Evolutionary conservation across 2,329 filamentous ascomycete genomes (phyloP), one percentile per base, ranked within the genome.

Genomic region (Trichophyton simii): DNA sequence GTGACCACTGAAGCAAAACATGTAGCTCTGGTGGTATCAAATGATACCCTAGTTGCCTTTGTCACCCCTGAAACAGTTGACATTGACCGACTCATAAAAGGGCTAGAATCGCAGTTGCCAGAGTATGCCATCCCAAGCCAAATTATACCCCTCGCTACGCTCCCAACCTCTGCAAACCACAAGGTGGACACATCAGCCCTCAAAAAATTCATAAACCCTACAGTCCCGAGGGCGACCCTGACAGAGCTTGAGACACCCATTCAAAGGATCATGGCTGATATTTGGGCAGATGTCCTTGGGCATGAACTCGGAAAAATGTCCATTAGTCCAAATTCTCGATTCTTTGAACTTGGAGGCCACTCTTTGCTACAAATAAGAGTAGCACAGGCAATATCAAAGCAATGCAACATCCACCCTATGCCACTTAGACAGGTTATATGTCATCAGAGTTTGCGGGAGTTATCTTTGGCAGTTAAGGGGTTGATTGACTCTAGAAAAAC

Each of bases 331-430:
- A 54, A n/a, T 31, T 57, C 59, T 22, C 61, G 57, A 38, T 67
- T 67, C 41, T 46, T 60, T 34, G 48, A 31, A 9, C 61, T 67
- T 7, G 65, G 65, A 2, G 65, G 65, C 2, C 59, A 67, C 50
- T 67, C 65, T 1, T 20, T 67, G 6, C 25, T 63, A 11, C 65
- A 66, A 57, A 59, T 67, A 15, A 59, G n/a, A 58, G n/a, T 50
- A 61, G 42, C 64, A 46, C n/a, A 63, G 44, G 42, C 59, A 41
- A 9, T 54, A 62, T 42, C 28, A 36, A 63, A 60, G 59, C 36
- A 48, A 38, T 63, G 38, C 38, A 58, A 63, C n/a, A 55, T 60
- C 18, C n/a, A 44, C 18, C 48, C 52, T 34, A 44, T 36, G 44
- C 48, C 52, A 13, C 18, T 60, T 15, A 42, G 36, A 36, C 41